Evolutionary conservation across 1,139 yeast species (phyloP).

Genomic region (Pichia sp.): DNA sequence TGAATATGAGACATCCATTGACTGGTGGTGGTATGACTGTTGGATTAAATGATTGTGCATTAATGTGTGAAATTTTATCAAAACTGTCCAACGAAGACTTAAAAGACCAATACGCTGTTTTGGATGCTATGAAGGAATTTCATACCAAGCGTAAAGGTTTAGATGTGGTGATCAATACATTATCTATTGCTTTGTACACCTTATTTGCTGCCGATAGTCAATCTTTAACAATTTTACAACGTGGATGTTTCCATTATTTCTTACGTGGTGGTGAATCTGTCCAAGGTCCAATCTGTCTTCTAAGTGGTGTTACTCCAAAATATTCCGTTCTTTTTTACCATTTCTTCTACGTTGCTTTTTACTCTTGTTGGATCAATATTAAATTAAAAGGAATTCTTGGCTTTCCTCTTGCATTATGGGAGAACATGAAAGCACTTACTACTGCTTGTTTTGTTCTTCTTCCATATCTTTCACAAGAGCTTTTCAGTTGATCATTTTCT

Average conservation of each 20-base stretch:
- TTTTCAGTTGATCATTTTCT: slow-evolving; percentile 18
- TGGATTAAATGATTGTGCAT: slow-evolving; percentile 79
- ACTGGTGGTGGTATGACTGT: slow-evolving; percentile 99
- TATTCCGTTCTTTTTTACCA: slow-evolving; percentile 73
- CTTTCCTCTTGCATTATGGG: slow-evolving; percentile 66
- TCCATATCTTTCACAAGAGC: slow-evolving; percentile 57
- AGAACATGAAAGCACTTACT: slow-evolving; percentile 57
- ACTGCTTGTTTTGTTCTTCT: slow-evolving; percentile 76
- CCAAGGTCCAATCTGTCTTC: slow-evolving; percentile 70
- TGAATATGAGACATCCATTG: slow-evolving; percentile 96
- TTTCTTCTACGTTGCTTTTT: slow-evolving; percentile 85
- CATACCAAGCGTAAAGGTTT: slow-evolving; percentile 70
- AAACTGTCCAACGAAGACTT: slow-evolving; percentile 52
- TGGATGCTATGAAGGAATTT: slow-evolving; percentile 52
- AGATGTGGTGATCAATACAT: slow-evolving; percentile 80
- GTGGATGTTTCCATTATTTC: slow-evolving; percentile 86
- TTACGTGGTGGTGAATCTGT: slow-evolving; percentile 76
- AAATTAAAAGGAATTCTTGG: slow-evolving; percentile 53
- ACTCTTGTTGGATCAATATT: slow-evolving; percentile 67
- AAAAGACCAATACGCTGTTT: slow-evolving; percentile 45
- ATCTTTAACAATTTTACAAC: slow-evolving; percentile 61
- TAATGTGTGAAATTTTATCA: slow-evolving; percentile 52
- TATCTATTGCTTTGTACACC: slow-evolving; percentile 84
- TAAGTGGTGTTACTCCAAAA: slow-evolving; percentile 73
- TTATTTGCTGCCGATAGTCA: slow-evolving; percentile 80